Evolutionary conservation across 192 early-diverging fungal species (phyloP).

Genomic region (Linnemannia hyalina): DNA sequence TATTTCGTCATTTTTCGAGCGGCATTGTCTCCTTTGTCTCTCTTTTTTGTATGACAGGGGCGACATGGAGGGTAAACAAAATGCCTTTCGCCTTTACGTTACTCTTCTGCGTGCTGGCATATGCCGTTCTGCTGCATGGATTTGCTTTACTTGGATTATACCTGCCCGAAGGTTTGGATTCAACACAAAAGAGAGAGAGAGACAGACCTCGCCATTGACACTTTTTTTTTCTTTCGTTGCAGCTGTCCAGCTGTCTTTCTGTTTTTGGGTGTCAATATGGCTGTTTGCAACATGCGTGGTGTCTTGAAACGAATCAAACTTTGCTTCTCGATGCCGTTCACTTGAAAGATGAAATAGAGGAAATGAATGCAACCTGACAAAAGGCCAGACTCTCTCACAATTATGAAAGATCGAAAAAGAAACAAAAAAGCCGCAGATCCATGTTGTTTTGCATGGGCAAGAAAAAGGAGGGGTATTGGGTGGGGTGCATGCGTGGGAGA

Average conservation of each 20-base stretch:
- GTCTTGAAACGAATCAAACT: slow-evolving; percentile 5
- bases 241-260: neutral
- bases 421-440: neutral
- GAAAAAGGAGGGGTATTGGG: neutral
- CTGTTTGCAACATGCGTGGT: neutral
- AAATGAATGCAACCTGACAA: too few species aligned
- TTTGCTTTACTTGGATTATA: neutral
- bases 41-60: neutral
- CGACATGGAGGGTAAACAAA: neutral
- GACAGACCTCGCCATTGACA: too few species aligned
- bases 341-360: neutral
- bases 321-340: neutral
- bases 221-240: too few species aligned
- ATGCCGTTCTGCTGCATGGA: neutral
- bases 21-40: neutral
- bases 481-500: neutral
- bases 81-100: neutral
- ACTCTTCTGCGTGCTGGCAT: neutral
- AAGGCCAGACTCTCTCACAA: neutral
- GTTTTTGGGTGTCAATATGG: neutral
- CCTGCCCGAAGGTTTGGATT: neutral
- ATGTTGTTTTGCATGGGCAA: neutral
- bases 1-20: neutral
- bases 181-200: neutral
- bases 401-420: neutral